These are phyloP conservation scores for Tetrahymena thermophila DNA, from an alignment of 73 alveolate species.

Conservation along the genomic window DNA sequence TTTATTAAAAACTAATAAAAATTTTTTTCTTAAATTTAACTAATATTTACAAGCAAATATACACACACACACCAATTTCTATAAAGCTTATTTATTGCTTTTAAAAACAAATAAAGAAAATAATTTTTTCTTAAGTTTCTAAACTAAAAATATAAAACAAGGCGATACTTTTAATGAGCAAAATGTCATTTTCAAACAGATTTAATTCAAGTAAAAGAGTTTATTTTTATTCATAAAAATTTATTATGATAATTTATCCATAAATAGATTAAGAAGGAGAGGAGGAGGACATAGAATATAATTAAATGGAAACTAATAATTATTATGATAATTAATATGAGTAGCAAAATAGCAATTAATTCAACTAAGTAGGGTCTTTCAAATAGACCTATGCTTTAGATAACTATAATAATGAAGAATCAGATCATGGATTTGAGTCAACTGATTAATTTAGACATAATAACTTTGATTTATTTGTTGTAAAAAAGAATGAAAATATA, in stretches of 20 bases:
- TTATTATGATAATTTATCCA: background rate
- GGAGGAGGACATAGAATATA: background rate
- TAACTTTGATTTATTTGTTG: background rate
- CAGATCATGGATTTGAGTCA: background rate
- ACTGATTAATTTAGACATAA: background rate
- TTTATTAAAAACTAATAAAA: no score
- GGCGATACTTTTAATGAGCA: background rate
- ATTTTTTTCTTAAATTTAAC: background rate
- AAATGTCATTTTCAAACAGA: background rate
- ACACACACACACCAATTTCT: background rate
- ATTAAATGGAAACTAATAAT: background rate
- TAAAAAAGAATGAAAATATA: background rate
- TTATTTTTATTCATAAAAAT: background rate
- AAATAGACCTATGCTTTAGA: background rate
- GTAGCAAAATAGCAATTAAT: background rate
- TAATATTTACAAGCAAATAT: background rate
- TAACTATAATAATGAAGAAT: background rate
- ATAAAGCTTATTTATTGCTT: no score
- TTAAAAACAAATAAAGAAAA: no score
- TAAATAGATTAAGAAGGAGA: background rate
- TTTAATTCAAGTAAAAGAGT: background rate
- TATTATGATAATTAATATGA: background rate
- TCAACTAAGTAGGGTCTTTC: background rate
- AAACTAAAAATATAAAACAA: background rate
- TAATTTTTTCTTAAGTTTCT: no score